Percentiles rank a stretch among this genome's conserved stretches.
These are phyloP conservation scores for Vachellia collinsii DNA, from an alignment of 306 rosid genomes.

Conservation along the genomic window DNA sequence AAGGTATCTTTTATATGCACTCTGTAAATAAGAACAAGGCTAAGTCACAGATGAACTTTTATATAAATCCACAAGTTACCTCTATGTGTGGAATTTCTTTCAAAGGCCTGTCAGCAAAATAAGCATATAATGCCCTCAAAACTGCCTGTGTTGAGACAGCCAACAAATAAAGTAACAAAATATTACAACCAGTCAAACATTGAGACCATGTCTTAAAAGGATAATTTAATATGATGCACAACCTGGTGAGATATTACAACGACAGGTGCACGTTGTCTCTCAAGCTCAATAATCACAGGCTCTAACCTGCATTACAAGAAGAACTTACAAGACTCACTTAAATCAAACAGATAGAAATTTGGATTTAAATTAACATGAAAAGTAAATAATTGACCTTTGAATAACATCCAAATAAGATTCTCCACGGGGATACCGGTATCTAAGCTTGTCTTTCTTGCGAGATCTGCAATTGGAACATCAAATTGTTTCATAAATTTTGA, in stretches of 20 bases:
- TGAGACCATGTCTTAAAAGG: background rate
- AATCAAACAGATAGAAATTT: constrained; percentile 13
- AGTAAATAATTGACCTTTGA: constrained; percentile 68
- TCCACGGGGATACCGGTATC: constrained; percentile 97
- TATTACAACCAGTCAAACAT: constrained; percentile 26
- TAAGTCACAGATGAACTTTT: background rate
- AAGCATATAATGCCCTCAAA: constrained; percentile 92
- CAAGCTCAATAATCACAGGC: constrained; percentile 98
- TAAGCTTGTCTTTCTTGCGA: constrained; percentile 87
- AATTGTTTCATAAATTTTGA: constrained; percentile 17
- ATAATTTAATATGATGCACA: constrained; percentile 20
- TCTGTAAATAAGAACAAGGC: background rate
- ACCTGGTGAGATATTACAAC: constrained; percentile 98
- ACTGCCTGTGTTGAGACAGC: constrained; percentile 71
- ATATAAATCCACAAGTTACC: constrained; percentile 52
- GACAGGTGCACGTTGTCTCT: constrained; percentile 94
- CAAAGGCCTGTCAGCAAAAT: constrained; percentile 93
- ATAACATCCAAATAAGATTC: constrained; percentile 98
- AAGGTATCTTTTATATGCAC: constrained; percentile 21
- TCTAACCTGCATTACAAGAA: constrained; percentile 71
- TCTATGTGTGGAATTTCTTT: constrained; percentile 94
- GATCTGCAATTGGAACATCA: constrained; percentile 53
- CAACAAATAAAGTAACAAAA: constrained; percentile 19
- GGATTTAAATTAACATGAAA: constrained; percentile 29
- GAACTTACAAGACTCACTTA: background rate